Evolutionary conservation across 305 asterid species (phyloP).

Genomic region (Fraxinus ornus): DNA sequence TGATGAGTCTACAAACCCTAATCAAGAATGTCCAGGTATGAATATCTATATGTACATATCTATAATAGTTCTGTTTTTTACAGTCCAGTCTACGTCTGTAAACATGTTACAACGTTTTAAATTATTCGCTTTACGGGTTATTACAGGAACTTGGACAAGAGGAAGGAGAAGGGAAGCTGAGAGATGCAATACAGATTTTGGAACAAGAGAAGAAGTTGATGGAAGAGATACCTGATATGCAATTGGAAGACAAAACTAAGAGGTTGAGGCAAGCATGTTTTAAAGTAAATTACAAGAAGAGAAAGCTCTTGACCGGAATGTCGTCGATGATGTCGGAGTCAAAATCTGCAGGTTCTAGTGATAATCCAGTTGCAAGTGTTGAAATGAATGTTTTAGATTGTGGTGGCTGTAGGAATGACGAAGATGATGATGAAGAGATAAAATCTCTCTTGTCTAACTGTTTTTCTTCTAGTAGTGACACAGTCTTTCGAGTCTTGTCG

Average conservation of each 20-base stretch:
- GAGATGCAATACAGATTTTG: conserved; percentile 41
- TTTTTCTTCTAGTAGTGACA: conserved; percentile 26
- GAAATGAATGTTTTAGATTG: neutral
- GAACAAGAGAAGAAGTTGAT: conserved; percentile 54
- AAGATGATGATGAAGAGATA: conserved; percentile 24
- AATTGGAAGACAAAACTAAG: conserved; percentile 66
- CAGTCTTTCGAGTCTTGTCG: conserved; percentile 3
- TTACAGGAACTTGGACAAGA: conserved; percentile 50
- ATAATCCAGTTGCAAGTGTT: neutral
- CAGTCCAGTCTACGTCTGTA: neutral
- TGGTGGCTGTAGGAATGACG: neutral
- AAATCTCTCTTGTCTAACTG: conserved; percentile 38
- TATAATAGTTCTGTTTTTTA: too few species aligned
- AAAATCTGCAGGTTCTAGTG: conserved; percentile 5
- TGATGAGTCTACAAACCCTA: conserved; percentile 84
- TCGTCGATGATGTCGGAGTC: conserved; percentile 18
- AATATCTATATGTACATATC: neutral
- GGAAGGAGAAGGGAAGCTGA: conserved; percentile 40
- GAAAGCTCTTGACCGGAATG: conserved; percentile 44
- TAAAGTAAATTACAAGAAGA: conserved; percentile 82
- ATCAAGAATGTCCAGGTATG: conserved; percentile 70
- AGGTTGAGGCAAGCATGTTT: conserved; percentile 73
- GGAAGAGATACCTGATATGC: conserved; percentile 65
- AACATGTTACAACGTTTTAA: neutral
- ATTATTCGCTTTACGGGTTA: neutral